Percentiles rank a stretch among this genome's conserved stretches.
phyloP scores from a whole-genome alignment of 1,139 yeast genomes.

The Maudiozyma humilis region DNA sequence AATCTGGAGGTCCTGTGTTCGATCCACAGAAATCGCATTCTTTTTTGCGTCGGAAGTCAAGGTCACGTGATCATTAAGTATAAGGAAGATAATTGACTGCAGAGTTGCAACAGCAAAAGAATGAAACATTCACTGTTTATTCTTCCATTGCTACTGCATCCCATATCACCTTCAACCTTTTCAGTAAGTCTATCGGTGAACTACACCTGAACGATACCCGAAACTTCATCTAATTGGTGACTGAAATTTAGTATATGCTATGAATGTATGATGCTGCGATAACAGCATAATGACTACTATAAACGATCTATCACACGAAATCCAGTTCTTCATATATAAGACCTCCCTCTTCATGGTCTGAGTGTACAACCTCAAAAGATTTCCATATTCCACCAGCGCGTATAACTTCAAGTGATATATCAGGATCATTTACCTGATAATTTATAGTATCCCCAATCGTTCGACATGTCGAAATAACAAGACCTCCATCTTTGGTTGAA shows the following conservation, averaged over 20 bases:
- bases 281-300: too few relatives aligned
- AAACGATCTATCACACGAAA: not conserved
- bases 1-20: constrained; percentile 66
- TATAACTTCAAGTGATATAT: too few relatives aligned
- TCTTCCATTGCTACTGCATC: not conserved
- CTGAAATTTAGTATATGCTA: not conserved
- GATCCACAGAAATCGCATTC: constrained; percentile 81
- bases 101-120: not conserved
- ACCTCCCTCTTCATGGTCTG: not conserved
- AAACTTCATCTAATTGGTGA: not conserved
- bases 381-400: too few relatives aligned
- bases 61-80: too few relatives aligned
- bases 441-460: too few relatives aligned
- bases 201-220: not conserved
- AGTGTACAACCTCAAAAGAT: not conserved
- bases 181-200: not conserved
- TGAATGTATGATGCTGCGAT: not conserved
- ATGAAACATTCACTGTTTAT: not conserved
- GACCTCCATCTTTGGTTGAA: too few relatives aligned
- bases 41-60: constrained; percentile 6
- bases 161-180: not conserved
- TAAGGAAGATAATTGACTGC: not conserved
- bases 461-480: too few relatives aligned
- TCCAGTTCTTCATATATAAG: not conserved
- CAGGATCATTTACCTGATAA: too few relatives aligned